Evolutionary conservation across 23 red algal genomes (phyloP).

Genomic region (Cyanidioschyzon merolae): DNA sequence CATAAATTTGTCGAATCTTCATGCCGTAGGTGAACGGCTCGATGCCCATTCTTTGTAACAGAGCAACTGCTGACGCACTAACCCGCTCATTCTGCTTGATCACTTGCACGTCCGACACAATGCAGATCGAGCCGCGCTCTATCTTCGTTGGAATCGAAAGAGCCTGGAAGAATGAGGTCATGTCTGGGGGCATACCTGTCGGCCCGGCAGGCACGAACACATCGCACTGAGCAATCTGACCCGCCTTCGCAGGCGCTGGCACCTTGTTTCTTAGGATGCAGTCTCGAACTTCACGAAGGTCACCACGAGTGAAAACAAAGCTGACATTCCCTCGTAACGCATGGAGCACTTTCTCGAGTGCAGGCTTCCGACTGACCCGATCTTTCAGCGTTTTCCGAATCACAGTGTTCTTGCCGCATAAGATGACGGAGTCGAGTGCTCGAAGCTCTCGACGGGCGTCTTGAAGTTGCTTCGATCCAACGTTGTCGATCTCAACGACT

Average conservation of each 20-base stretch:
- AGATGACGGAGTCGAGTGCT: conserved; percentile 34
- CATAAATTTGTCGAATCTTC: conserved; percentile 64
- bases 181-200: conserved; percentile 92
- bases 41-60: conserved; percentile 80
- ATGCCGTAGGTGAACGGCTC: conserved; percentile 90
- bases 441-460: conserved; percentile 54
- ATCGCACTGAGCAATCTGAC: conserved; percentile 80
- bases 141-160: conserved; percentile 98
- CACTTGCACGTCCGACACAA: conserved; percentile 63
- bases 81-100: conserved; percentile 80
- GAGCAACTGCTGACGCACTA: conserved; percentile 68
- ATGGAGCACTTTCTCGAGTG: conserved; percentile 47
- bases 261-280: conserved; percentile 78
- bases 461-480: conserved; percentile 98
- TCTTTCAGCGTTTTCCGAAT: conserved; percentile 75
- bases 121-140: conserved; percentile 83
- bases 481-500: conserved; percentile 87
- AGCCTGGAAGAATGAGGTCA: conserved; percentile 97
- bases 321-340: conserved; percentile 75
- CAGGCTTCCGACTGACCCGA: conserved; percentile 50
- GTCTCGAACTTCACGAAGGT: conserved; percentile 68
- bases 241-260: conserved; percentile 83
- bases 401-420: conserved; percentile 94
- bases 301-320: conserved; percentile 84
- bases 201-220: conserved; percentile 87